Evolutionary conservation across 495 filamentous ascomycete genomes (phyloP).

Genomic region (Terfezia boudieri): DNA sequence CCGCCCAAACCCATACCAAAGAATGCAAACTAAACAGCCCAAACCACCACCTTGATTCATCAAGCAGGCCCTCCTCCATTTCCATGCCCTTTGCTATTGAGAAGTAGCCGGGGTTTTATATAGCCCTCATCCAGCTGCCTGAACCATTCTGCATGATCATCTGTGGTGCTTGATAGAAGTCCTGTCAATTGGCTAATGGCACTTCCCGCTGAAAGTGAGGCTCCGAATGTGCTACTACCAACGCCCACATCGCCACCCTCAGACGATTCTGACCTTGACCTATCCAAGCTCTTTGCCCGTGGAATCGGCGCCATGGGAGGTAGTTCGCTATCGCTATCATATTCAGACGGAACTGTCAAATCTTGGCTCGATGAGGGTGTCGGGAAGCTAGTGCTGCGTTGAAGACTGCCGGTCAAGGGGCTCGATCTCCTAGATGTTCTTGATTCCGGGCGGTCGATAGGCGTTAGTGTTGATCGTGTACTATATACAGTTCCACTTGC

Average conservation of each 20-base stretch:
- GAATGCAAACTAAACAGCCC: no score
- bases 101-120: constrained; percentile 69
- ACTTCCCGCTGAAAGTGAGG: constrained; percentile 28
- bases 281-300: constrained; percentile 11
- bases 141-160: constrained; percentile 83
- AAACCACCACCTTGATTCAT: background rate
- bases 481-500: background rate
- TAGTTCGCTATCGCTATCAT: background rate
- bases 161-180: constrained; percentile 47
- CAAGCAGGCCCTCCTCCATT: background rate
- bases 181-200: constrained; percentile 29
- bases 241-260: constrained; percentile 14
- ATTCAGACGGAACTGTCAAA: background rate
- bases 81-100: constrained; percentile 38
- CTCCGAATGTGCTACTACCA: constrained; percentile 16
- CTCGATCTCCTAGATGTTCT: background rate
- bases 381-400: background rate
- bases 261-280: constrained; percentile 8
- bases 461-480: background rate
- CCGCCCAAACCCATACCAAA: no score
- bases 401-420: background rate
- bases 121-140: constrained; percentile 86
- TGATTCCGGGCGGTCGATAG: background rate
- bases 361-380: background rate
- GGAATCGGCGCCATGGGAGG: background rate